Base-by-base conservation (phyloP, 2,329 filamentous ascomycete genomes). In the Talaromyces islandicus region DNA sequence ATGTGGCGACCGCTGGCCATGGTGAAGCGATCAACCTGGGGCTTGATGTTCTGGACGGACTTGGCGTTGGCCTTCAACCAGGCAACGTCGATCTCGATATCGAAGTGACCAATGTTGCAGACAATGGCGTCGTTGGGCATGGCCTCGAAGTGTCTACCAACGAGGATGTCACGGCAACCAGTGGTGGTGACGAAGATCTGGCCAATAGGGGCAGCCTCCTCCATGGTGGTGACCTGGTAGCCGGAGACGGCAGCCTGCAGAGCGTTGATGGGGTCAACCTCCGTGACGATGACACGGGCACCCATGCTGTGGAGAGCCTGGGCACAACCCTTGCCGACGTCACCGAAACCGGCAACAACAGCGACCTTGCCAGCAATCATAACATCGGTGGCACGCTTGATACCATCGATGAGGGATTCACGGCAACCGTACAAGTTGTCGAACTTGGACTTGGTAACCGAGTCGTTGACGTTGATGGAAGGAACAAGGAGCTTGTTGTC, bases 51-150 rank as follows among this genome's bases (percentile, higher is more conserved):
- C 84, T 93, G 89, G 68, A 93, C 89, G 73, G 88, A 92, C 80
- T 88, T 86, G 77, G 93, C 89, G 82, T 96, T 97, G 81, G 88
- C 88, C 90, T 97, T 97, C 80, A 99, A 85, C 94, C 94, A 99
- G 69, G 94, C 94, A 81, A 99, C 94, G 79, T 99, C 94, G 73
- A 99, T 99, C 85, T 99, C 94, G 73, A 97, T 96, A 79, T 99
- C 93, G 81, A 99, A 99, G 85, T 99, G 93, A 77, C 93, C 93
- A 82, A 99, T 99, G 87, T 99, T 99, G 92, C 93, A 97, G 71
- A 97, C 93, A 73, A 99, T 97, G 78, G 93, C 92, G 73, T 99
- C 93, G 82, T 97, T 96, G 74, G 83, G 84, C 93, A 99, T 99
- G 71, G 80, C 85, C 84, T 95, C 88, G 78, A 99, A 97, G 87